Conservation (phyloP, 2,329 filamentous ascomycete genomes). For the Colletotrichum chlorophyti region DNA sequence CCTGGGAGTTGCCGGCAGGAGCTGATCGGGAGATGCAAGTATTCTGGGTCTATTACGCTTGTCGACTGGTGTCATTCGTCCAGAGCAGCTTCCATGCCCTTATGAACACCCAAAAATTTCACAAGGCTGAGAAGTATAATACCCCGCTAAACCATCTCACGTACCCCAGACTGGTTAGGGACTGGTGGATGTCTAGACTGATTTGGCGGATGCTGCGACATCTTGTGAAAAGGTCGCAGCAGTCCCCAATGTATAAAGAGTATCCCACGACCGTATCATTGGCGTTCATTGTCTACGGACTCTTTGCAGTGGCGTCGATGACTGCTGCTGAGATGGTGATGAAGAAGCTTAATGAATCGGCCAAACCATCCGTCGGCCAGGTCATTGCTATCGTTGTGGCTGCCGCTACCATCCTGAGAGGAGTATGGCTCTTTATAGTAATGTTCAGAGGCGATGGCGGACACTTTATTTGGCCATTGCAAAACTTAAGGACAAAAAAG, state of each 20-base stretch:
- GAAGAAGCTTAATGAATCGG: background rate
- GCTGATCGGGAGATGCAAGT: background rate
- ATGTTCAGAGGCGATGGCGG: background rate
- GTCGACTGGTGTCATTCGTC: background rate
- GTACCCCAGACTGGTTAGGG: background rate
- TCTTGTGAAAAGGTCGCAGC: too few relatives aligned
- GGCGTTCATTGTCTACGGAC: background rate
- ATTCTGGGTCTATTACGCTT: slow-evolving; percentile 1
- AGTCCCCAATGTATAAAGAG: too few relatives aligned
- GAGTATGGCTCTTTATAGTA: background rate
- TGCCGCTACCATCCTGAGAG: background rate
- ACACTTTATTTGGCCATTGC: too few relatives aligned
- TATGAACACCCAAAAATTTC: background rate
- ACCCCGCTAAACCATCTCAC: background rate
- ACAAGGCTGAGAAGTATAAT: background rate
- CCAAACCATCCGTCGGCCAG: background rate
- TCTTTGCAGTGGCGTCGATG: slow-evolving; percentile 5
- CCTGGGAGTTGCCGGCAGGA: background rate
- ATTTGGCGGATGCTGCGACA: too few relatives aligned
- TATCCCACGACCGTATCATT: background rate
- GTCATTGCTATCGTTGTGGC: slow-evolving; percentile 1
- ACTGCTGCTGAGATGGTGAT: background rate
- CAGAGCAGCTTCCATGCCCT: slow-evolving; percentile 2
- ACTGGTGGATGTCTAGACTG: too few relatives aligned
- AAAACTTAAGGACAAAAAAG: too few relatives aligned